These are phyloP conservation scores for Neoarthrinium moseri DNA, from an alignment of 2,329 filamentous ascomycete species.

Conservation along the genomic window DNA sequence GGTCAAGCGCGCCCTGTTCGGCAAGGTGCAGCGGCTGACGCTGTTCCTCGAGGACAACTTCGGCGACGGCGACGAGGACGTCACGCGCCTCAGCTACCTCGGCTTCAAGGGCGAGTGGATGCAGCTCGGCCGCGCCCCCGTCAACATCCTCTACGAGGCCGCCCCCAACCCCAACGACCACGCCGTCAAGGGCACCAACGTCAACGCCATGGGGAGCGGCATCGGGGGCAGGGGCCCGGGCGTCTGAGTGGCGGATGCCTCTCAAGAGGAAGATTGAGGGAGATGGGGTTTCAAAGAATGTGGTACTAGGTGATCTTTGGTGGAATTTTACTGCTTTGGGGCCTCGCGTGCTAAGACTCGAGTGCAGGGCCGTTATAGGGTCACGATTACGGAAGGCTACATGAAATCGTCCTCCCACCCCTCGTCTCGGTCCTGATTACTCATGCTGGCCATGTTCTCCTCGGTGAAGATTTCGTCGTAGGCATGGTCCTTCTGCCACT, in stretches of 20 bases:
- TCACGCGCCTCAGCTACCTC: conserved; percentile 76
- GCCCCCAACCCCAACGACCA: conserved; percentile 92
- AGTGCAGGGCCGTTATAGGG: neutral
- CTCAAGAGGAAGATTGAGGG: neutral
- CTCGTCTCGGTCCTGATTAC: conserved; percentile 79
- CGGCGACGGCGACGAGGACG: conserved; percentile 74
- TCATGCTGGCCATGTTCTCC: conserved; percentile 72
- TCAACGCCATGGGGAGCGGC: conserved; percentile 54
- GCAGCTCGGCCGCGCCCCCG: conserved; percentile 76
- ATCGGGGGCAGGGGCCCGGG: conserved; percentile 45
- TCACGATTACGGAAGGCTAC: conserved; percentile 42
- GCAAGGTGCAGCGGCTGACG: conserved; percentile 75
- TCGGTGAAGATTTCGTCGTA: conserved; percentile 91
- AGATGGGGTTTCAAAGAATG: no score
- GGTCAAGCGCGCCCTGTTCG: conserved; percentile 86
- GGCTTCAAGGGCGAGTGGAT: conserved; percentile 96
- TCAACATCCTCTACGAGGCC: conserved; percentile 88
- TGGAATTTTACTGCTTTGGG: conserved; percentile 7
- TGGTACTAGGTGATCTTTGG: no score
- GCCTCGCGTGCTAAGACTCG: no score
- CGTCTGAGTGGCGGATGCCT: no score
- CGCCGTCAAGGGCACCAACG: conserved; percentile 56
- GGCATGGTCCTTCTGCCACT: conserved; percentile 95
- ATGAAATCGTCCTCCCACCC: conserved; percentile 92
- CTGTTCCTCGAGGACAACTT: conserved; percentile 95